Evolutionary conservation across 1,139 yeast species (phyloP).

Genomic region (Pichia inconspicua): DNA sequence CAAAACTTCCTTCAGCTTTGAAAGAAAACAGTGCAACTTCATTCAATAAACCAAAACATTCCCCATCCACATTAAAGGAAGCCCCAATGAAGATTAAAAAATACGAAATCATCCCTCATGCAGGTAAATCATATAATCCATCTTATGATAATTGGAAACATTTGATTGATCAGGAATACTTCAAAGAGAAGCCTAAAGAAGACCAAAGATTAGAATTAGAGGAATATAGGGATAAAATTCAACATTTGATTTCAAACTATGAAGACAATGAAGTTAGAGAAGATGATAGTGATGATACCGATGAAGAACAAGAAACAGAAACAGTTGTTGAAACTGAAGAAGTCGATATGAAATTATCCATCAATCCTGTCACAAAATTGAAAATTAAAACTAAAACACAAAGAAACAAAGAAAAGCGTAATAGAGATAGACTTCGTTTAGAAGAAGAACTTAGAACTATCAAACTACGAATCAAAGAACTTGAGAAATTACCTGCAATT

Average conservation of each 20-base stretch:
- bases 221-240: slow-evolving; percentile 56
- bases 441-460: slow-evolving; percentile 51
- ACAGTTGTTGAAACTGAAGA: neutral
- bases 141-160: slow-evolving; percentile 75
- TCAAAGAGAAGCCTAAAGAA: slow-evolving; percentile 59
- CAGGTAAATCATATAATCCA: slow-evolving; percentile 93
- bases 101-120: slow-evolving; percentile 53
- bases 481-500: slow-evolving; percentile 49
- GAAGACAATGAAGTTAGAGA: slow-evolving; percentile 47
- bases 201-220: slow-evolving; percentile 51
- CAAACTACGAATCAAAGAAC: slow-evolving; percentile 48
- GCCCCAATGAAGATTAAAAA: slow-evolving; percentile 46
- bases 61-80: slow-evolving; percentile 50
- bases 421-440: slow-evolving; percentile 51
- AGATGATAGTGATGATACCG: slow-evolving; percentile 30
- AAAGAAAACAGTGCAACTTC: slow-evolving; percentile 37
- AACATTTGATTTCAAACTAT: slow-evolving; percentile 52
- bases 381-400: slow-evolving; percentile 73
- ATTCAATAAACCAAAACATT: slow-evolving; percentile 45
- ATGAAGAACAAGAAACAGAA: slow-evolving; percentile 17
- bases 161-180: slow-evolving; percentile 60
- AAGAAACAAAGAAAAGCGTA: slow-evolving; percentile 64
- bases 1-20: slow-evolving; percentile 34
- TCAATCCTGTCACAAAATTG: slow-evolving; percentile 60
- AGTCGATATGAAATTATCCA: slow-evolving; percentile 40